Evolutionary conservation across 2,329 filamentous ascomycete species (phyloP).

Genomic region (Neurospora sp.): DNA sequence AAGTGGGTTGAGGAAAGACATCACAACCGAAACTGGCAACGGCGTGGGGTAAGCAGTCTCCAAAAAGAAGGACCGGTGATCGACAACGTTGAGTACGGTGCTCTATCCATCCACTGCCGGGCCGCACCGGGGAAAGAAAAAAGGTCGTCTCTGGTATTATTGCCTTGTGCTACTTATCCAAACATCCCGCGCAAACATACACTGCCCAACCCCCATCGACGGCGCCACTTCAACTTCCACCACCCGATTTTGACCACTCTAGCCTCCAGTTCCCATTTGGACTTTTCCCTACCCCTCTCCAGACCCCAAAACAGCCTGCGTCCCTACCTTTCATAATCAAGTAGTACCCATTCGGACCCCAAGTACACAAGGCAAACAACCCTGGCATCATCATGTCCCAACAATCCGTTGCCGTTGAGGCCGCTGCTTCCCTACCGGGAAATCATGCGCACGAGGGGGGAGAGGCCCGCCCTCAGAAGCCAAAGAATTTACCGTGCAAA

Average conservation of each 20-base stretch:
- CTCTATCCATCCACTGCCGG: neutral
- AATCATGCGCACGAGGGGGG: conserved; percentile 34
- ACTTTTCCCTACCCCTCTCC: conserved; percentile 16
- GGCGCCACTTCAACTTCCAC: conserved; percentile 7
- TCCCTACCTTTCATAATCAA: conserved; percentile 10
- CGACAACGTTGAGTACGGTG: neutral
- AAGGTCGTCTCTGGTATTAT: neutral
- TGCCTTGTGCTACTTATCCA: conserved; percentile 4
- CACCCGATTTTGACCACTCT: conserved; percentile 12
- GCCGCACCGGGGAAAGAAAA: neutral
- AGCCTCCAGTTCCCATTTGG: neutral
- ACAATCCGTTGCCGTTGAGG: conserved; percentile 45
- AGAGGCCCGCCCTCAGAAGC: conserved; percentile 47
- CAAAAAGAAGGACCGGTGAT: neutral
- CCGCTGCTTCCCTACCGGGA: conserved; percentile 24
- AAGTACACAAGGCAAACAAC: conserved; percentile 11
- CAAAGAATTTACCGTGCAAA: conserved; percentile 52
- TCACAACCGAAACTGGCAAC: neutral
- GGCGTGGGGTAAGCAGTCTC: neutral
- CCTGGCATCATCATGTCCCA: conserved; percentile 37
- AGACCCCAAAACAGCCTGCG: conserved; percentile 9
- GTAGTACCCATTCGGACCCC: conserved; percentile 16
- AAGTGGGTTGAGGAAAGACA: neutral
- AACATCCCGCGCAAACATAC: conserved; percentile 16
- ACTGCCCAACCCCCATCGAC: neutral